Evolutionary conservation across 2,329 filamentous ascomycete species (phyloP), one percentile per base, ranked within the genome.

Genomic region (Ampelomyces quisqualis): DNA sequence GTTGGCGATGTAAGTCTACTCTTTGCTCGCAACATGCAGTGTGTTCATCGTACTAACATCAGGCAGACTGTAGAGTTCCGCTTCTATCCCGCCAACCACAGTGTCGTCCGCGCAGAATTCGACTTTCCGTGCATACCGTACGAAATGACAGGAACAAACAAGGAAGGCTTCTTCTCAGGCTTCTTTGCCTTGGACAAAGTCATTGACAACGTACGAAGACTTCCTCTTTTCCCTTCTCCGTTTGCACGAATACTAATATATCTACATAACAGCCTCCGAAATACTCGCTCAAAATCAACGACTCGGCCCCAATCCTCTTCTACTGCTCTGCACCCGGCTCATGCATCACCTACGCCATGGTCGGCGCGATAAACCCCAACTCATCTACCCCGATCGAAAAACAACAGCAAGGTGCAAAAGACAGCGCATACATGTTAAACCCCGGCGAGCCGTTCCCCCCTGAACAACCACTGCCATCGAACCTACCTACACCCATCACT

Each of bases 331-430:
- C 84, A 0, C 76, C 80, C 0, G 77, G 73, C 2, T 85, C 82
- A 4, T 91, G 87, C 58, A 74, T 77, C 7, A 65, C 70, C 2
- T 78, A 82, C 36, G 77, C 80, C 24, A 91, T 91, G 86, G 77
- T 91, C 13, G 86, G 86, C 3, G 84, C 80, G 1, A 83, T 90
- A 51, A 91, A 90, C 57, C 77, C 83, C 7, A 64, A 62, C 30
- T 21, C 53, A 5, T 50, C 44, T 9, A 56, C 49, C 29, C 52
- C 45, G 5, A 47, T 68, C 24, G 37, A 45, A 5, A 38, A 37
- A 21, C 65, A 69, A 26, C 49, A 52, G 2, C 20, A 46, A 11
- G 33, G 61, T 18, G 64, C 65, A 7, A 40, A 41, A 13, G 37
- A 54, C 23, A 46, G 58, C 21, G 35, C 52, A 7, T 66, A 64